A percentile compares a stretch with the other conserved stretches of the same genome.
Conservation (phyloP, 768 basidiomycete genomes). For the Amanita jacksonii region DNA sequence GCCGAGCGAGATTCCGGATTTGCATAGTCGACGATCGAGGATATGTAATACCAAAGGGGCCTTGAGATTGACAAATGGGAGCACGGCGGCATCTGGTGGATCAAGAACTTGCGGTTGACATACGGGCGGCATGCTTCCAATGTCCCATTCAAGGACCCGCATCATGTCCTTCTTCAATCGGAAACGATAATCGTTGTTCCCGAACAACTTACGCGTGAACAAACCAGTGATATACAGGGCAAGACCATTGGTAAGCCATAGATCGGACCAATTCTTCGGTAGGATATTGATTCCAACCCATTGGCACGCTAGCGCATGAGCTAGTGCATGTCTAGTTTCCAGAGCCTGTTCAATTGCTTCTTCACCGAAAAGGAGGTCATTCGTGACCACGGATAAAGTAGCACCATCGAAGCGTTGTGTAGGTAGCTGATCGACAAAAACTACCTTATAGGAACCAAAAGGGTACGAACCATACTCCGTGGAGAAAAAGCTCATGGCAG, state of each 20-base stretch:
- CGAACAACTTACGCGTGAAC: conserved; percentile 79
- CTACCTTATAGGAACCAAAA: conserved; percentile 88
- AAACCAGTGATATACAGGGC: conserved; percentile 85
- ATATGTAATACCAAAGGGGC: conserved; percentile 95
- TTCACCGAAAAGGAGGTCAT: conserved; percentile 79
- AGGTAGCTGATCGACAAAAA: conserved; percentile 87
- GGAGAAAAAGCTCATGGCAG: conserved; percentile 88
- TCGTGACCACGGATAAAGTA: conserved; percentile 68
- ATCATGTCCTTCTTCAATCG: conserved; percentile 95
- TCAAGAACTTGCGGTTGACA: conserved; percentile 83
- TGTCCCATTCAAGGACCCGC: conserved; percentile 80
- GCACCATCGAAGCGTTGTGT: conserved; percentile 78
- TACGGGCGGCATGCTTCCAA: conserved; percentile 84
- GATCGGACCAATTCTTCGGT: conserved; percentile 86
- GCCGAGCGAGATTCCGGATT: conserved; percentile 91
- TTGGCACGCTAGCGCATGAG: conserved; percentile 87
- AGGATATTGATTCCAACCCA: conserved; percentile 97
- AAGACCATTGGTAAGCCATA: conserved; percentile 95
- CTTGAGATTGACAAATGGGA: conserved; percentile 92
- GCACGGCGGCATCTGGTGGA: conserved; percentile 68
- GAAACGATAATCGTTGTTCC: conserved; percentile 96
- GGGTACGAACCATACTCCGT: conserved; percentile 94
- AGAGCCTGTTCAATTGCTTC: conserved; percentile 89
- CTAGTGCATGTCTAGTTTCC: conserved; percentile 78
- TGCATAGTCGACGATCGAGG: conserved; percentile 85